These are phyloP conservation scores for Suillus clintonianus DNA, from an alignment of 768 basidiomycete species.

Conservation along the genomic window DNA sequence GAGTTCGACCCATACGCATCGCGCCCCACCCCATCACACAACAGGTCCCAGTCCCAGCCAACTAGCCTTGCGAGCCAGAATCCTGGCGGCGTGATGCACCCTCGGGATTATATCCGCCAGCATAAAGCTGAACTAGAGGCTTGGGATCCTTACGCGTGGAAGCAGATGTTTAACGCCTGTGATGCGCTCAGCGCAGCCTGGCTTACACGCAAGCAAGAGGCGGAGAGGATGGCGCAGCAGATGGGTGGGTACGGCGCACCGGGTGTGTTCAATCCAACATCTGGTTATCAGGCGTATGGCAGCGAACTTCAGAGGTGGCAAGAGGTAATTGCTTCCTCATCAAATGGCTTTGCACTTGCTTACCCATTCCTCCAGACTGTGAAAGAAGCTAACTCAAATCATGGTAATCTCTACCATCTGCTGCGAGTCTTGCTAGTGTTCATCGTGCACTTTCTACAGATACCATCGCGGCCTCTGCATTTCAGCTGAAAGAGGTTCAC, in stretches of 20 bases:
- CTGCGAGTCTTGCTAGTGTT: neutral
- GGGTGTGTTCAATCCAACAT: conserved; percentile 23
- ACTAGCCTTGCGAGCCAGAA: conserved; percentile 8
- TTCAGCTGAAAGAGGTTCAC: conserved; percentile 79
- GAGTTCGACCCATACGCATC: conserved; percentile 45
- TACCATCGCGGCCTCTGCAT: conserved; percentile 65
- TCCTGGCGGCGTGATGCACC: conserved; percentile 50
- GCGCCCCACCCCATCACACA: conserved; percentile 14
- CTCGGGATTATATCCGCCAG: conserved; percentile 63
- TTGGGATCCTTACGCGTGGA: conserved; percentile 75
- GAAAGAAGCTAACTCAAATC: conserved; percentile 56
- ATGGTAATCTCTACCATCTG: conserved; percentile 39
- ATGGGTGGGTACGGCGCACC: conserved; percentile 42
- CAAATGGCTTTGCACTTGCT: conserved; percentile 6
- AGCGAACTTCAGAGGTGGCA: conserved; percentile 59
- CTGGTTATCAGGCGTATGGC: conserved; percentile 43
- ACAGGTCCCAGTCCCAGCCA: neutral
- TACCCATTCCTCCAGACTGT: conserved; percentile 39
- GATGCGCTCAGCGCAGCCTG: conserved; percentile 69
- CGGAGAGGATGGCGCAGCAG: conserved; percentile 48
- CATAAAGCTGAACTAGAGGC: conserved; percentile 70
- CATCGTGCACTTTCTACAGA: conserved; percentile 12
- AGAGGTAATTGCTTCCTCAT: conserved; percentile 44
- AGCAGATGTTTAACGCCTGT: conserved; percentile 62
- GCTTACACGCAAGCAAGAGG: conserved; percentile 58